Base-by-base conservation (phyloP, 371 early-diverging fungal species). In the Mortierella sp. region DNA sequence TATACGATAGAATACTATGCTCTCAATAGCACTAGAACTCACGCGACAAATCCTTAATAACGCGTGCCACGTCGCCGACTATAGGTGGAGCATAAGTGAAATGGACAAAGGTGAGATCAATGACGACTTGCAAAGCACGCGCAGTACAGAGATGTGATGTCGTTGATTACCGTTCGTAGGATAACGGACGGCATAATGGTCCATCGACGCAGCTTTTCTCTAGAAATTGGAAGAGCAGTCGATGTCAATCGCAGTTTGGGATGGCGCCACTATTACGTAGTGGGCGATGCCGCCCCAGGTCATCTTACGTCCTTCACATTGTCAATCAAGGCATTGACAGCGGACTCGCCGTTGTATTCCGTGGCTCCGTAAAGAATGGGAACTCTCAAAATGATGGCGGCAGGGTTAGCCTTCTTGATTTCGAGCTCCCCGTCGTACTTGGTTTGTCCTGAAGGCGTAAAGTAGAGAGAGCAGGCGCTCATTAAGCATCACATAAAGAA, bases 331-430 rank as follows among this genome's bases (percentile, higher is more conserved):
- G 86, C 64, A 62, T 93, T 92, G 55, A 94, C 89, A 3, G 94
- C 92, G 6, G 93, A 92, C 68, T 96, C 96, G 3, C 82, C 84
- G 53, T 84, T 83, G 62, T 84, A 85, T 55, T 89, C 89, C 0
- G 86, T 84, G 0, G 68, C 64, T 19, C 96, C 96, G 53, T 95
- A 90, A 65, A 96, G 79, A 28, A 96, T 85, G 2, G 96, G 96
- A 0, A 96, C 88, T 24, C 96, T 86, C 48, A 96, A 79, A 30
- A 93, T 84, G 8, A 87, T 85, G 3, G 92, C 90, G 0, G 83
- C 68, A 0, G 87, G 79, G 78, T 90, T 81, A 1, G 78, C 81
- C 23, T 67, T 79, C 39, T 71, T 78, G 11, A 92, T 84, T 14
- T 90, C 93, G 15, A 81, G 47, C 72, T 96, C 96, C 2, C 95